These are phyloP conservation scores for Delonix regia DNA, from an alignment of 306 rosid species.

Conservation along the genomic window DNA sequence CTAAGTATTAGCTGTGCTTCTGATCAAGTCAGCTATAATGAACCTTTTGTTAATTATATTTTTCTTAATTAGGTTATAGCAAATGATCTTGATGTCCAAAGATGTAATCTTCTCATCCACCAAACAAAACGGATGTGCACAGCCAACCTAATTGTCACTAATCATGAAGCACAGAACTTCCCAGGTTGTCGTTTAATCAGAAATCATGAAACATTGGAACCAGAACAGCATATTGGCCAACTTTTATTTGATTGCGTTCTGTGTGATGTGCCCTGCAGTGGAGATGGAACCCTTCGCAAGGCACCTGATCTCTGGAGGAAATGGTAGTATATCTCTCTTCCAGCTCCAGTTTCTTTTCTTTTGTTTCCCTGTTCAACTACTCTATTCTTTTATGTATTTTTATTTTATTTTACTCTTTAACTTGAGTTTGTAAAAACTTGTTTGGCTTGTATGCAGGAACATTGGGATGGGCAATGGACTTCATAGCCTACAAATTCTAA, in stretches of 20 bases:
- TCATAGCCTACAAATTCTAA: constrained; percentile 80
- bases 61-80: constrained; percentile 79
- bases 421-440: constrained; percentile 22
- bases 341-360: background rate
- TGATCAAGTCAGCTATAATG: constrained; percentile 24
- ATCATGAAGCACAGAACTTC: constrained; percentile 95
- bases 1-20: constrained; percentile 22
- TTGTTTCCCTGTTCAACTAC: constrained; percentile 7
- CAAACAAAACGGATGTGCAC: constrained; percentile 95
- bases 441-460: constrained; percentile 65
- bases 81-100: constrained; percentile 92
- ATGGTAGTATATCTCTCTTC: constrained; percentile 58
- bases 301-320: constrained; percentile 98
- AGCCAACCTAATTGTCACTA: constrained; percentile 86
- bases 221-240: constrained; percentile 43
- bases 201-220: constrained; percentile 40
- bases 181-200: constrained; percentile 72
- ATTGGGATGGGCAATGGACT: constrained; percentile 81
- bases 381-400: background rate
- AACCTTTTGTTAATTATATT: constrained; percentile 27
- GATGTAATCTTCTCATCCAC: constrained; percentile 97
- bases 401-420: background rate
- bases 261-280: constrained; percentile 98
- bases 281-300: constrained; percentile 98
- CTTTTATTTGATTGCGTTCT: constrained; percentile 85